Conservation (phyloP, 371 early-diverging fungal species). For the Rhizopus arrhizus region DNA sequence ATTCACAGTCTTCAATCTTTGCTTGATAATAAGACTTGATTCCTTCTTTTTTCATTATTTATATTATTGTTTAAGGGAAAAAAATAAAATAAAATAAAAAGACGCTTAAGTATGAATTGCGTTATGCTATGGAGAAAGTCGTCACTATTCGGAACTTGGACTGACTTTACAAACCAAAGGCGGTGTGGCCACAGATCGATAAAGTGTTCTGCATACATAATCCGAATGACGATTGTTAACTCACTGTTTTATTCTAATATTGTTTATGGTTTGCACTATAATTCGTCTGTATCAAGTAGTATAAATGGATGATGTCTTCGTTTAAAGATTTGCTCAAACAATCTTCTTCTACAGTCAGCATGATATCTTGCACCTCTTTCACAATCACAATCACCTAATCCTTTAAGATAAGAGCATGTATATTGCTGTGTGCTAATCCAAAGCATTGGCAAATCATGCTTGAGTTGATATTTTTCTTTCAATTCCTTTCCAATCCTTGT, state of each 20-base stretch:
- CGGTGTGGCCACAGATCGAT: no score
- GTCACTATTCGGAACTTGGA: no score
- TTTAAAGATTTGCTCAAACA: slow-evolving; percentile 40
- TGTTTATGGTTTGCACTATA: no score
- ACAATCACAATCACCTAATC: slow-evolving; percentile 47
- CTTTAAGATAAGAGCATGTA: slow-evolving; percentile 39
- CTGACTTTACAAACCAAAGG: no score
- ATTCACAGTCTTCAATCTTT: slow-evolving; percentile 89
- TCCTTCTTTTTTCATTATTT: slow-evolving; percentile 59
- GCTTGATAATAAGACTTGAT: slow-evolving; percentile 74
- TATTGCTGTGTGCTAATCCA: slow-evolving; percentile 46
- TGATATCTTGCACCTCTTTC: slow-evolving; percentile 37
- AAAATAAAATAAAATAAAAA: no score
- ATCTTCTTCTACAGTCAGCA: slow-evolving; percentile 41
- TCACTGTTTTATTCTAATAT: no score
- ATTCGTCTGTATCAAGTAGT: not conserved
- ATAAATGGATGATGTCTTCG: slow-evolving; percentile 28
- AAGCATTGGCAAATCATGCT: slow-evolving; percentile 41
- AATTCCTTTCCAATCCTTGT: slow-evolving; percentile 30
- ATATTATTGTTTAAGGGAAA: not conserved
- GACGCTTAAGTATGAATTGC: no score
- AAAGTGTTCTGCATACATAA: no score
- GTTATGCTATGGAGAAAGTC: no score
- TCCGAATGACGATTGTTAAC: no score
- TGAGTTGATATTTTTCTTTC: slow-evolving; percentile 24